Conservation (phyloP, 164 flowering plant species). For the Echeveria elegans region DNA sequence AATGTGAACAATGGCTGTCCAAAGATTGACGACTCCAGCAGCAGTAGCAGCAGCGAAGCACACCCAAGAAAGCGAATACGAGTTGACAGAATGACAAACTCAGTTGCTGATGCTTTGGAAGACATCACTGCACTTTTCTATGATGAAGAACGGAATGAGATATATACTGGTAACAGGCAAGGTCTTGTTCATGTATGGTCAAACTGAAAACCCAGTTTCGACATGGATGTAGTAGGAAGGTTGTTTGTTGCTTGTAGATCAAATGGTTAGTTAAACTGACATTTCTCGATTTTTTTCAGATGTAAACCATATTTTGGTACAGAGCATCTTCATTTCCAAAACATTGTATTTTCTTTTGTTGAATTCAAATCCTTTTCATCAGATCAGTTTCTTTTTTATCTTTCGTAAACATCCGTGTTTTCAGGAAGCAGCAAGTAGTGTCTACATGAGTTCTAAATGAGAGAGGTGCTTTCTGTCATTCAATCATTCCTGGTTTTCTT, state of each 20-base stretch:
- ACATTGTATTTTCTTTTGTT: no score
- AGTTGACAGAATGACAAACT: constrained; percentile 33
- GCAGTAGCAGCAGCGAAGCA: constrained; percentile 15
- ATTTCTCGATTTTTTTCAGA: not conserved
- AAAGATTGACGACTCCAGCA: constrained; percentile 21
- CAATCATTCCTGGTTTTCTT: not conserved
- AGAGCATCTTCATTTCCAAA: not conserved
- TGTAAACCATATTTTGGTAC: not conserved
- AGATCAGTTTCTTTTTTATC: not conserved
- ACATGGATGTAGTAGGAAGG: not conserved
- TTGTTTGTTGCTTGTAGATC: not conserved
- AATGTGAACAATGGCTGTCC: constrained; percentile 31
- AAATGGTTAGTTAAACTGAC: not conserved
- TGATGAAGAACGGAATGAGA: constrained; percentile 92
- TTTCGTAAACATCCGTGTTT: not conserved
- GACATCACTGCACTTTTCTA: constrained; percentile 95
- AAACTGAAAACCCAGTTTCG: constrained; percentile 29
- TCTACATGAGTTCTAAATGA: not conserved
- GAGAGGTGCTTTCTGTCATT: not conserved
- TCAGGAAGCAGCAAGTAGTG: not conserved
- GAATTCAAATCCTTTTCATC: not conserved
- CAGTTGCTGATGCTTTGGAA: constrained; percentile 80
- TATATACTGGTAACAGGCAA: constrained; percentile 78
- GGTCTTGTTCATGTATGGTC: constrained; percentile 96
- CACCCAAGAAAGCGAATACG: constrained; percentile 25